phyloP scores from a whole-genome alignment of 2,329 filamentous ascomycete genomes.

The Chalaropsis thielavioides region DNA sequence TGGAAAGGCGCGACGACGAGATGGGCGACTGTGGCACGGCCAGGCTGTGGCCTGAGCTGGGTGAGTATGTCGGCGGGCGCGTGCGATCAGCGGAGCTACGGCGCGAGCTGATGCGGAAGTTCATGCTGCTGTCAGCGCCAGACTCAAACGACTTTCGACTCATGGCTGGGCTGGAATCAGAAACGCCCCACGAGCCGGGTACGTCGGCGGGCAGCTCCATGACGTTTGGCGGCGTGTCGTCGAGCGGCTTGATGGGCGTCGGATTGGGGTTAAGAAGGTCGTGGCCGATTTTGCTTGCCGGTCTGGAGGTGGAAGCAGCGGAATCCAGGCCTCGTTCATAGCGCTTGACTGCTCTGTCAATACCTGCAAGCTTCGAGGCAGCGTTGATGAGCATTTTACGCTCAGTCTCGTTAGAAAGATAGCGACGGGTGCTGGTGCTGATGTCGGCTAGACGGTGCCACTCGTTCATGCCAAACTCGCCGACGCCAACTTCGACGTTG shows the following conservation, averaged over 20 bases:
- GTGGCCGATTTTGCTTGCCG: neutral
- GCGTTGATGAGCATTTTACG: slow-evolving; percentile 65
- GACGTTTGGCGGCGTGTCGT: slow-evolving; percentile 24
- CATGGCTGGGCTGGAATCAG: slow-evolving; percentile 26
- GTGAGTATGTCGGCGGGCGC: slow-evolving; percentile 23
- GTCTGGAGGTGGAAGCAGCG: neutral
- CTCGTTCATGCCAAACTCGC: slow-evolving; percentile 97
- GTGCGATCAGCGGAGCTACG: slow-evolving; percentile 37
- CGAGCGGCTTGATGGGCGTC: neutral
- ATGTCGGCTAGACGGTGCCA: slow-evolving; percentile 92
- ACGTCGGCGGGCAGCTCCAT: slow-evolving; percentile 45
- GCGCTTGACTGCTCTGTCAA: slow-evolving; percentile 58
- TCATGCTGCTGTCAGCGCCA: slow-evolving; percentile 34
- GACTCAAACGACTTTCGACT: slow-evolving; percentile 45
- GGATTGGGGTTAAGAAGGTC: slow-evolving; percentile 15
- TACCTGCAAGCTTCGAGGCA: slow-evolving; percentile 67
- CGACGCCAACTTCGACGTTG: slow-evolving; percentile 93
- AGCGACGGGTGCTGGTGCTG: slow-evolving; percentile 77
- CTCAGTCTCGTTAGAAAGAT: slow-evolving; percentile 58
- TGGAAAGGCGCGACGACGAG: slow-evolving; percentile 22
- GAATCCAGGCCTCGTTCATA: neutral
- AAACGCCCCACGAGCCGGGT: slow-evolving; percentile 27
- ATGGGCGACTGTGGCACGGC: slow-evolving; percentile 24
- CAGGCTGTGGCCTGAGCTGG: slow-evolving; percentile 23
- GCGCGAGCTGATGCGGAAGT: slow-evolving; percentile 32